Percentiles rank a stretch among this genome's conserved stretches.
These are phyloP conservation scores for Gossypium davidsonii DNA, from an alignment of 441 rosid genomes.

Conservation along the genomic window DNA sequence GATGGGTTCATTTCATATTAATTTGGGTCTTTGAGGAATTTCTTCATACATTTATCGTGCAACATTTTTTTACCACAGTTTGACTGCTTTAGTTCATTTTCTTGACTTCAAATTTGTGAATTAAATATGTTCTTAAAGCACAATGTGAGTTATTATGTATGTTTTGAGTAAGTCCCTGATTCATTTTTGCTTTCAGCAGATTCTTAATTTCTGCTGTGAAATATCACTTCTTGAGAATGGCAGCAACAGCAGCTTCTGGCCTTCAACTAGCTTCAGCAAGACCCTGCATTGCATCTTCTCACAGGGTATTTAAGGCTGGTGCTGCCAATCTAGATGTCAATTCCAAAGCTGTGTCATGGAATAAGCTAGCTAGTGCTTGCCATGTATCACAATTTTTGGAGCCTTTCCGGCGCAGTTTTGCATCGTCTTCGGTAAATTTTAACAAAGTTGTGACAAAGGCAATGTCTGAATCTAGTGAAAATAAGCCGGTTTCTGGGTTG, in stretches of 20 bases:
- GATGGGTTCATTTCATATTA: not conserved
- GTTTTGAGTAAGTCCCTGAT: not conserved
- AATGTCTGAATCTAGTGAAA: constrained; percentile 49
- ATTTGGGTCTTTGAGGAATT: not conserved
- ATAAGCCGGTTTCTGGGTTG: constrained; percentile 48
- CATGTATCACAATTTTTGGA: constrained; percentile 43
- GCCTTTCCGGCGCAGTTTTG: constrained; percentile 28
- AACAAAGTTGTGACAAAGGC: constrained; percentile 46
- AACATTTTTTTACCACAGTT: not conserved
- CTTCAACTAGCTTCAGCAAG: constrained; percentile 53
- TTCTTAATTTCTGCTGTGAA: constrained; percentile 13
- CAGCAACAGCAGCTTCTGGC: constrained; percentile 47
- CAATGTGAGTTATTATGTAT: not conserved
- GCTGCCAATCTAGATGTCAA: constrained; percentile 30
- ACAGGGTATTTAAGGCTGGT: constrained; percentile 37
- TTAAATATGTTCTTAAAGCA: not conserved
- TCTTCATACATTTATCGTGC: not conserved
- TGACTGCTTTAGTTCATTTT: not conserved
- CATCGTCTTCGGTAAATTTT: constrained; percentile 28
- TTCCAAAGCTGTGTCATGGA: constrained; percentile 39
- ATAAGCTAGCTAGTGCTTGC: constrained; percentile 40
- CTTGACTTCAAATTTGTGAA: not conserved
- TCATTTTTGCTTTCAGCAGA: constrained; percentile 20
- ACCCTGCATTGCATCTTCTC: constrained; percentile 49
- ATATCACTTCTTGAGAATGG: constrained; percentile 39